phyloP scores from a whole-genome alignment of 73 alveolate species.

The Tetrahymena borealis region DNA sequence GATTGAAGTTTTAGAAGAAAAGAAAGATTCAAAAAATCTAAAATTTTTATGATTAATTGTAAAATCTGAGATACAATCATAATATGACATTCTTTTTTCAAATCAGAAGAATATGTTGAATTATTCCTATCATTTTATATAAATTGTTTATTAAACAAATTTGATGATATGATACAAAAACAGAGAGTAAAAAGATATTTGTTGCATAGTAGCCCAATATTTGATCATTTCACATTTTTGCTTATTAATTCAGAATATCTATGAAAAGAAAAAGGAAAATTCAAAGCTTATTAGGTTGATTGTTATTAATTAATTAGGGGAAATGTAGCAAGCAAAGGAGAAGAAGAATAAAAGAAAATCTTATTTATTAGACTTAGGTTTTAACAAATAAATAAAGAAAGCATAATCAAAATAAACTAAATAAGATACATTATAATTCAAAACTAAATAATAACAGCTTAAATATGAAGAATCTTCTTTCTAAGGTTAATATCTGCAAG shows the following conservation, averaged over 20 bases:
- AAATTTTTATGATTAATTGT: too few relatives aligned
- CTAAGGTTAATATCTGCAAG: not conserved
- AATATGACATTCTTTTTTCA: too few relatives aligned
- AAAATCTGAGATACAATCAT: too few relatives aligned
- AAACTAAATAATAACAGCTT: too few relatives aligned
- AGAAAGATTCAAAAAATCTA: too few relatives aligned
- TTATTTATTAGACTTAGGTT: too few relatives aligned
- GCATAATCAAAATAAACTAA: not conserved
- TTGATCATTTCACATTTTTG: not conserved
- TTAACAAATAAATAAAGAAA: not conserved
- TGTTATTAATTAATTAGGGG: not conserved
- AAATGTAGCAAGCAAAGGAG: not conserved
- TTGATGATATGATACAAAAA: too few relatives aligned
- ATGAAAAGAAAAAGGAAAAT: not conserved
- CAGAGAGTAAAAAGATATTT: not conserved
- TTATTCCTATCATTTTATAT: not conserved
- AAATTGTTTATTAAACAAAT: not conserved
- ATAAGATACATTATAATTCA: not conserved
- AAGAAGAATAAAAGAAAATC: too few relatives aligned
- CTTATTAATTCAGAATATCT: not conserved
- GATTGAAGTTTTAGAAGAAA: too few relatives aligned
- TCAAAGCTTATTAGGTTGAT: too few relatives aligned
- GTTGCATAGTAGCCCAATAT: not conserved
- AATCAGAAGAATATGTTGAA: too few relatives aligned
- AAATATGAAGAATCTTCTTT: not conserved